Evolutionary conservation across 805 yeast species (phyloP), one percentile per base, ranked within the genome.

Genomic region (Allodekkera sacchari): DNA sequence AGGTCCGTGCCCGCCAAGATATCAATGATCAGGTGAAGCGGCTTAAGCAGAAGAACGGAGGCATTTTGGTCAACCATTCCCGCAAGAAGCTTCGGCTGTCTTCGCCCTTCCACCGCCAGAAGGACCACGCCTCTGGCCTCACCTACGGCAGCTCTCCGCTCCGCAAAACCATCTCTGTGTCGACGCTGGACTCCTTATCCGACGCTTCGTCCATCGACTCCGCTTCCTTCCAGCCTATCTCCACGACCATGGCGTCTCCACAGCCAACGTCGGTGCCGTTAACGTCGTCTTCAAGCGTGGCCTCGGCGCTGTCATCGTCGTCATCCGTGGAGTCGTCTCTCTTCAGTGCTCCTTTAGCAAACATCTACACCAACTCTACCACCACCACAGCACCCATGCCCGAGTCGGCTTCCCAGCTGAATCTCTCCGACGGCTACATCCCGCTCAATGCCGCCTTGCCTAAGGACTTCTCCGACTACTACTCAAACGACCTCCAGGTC

Each of bases 371-470:
- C n/a, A 41, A 45, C 13, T 12, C 35, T 23, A 47, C 55, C 11
- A 40, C 47, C 1, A 29, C 38, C 5, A 45, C 53, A 5, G 38
- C 48, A 1, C 32, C 39, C 17, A 22, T 32, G 4, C 31, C 34
- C 22, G 17, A 23, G 20, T 15, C 31, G 26, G 24, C 14, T 16
- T 21, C 29, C 30, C 16, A 24, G 16, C 27, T 7, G 26, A 14
- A n/a, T n/a, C n/a, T n/a, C n/a, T 25, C 15, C 15, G 22, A 36
- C 10, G 47, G 49, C 1, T 35, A 28, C 10, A 33, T 55, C 3
- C 27, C 66, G 1, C 47, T 75, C 19, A 59, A 65, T 31, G 68
- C 72, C 16, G 75, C 72, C 0, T 42, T 76, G n/a, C 83, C 83
- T 1, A 49, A 50, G 11, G 57, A 57, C 18, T 77, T 64, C 43